Evolutionary conservation across 768 basidiomycete species (phyloP).

Genomic region (Gymnopilus junonius): DNA sequence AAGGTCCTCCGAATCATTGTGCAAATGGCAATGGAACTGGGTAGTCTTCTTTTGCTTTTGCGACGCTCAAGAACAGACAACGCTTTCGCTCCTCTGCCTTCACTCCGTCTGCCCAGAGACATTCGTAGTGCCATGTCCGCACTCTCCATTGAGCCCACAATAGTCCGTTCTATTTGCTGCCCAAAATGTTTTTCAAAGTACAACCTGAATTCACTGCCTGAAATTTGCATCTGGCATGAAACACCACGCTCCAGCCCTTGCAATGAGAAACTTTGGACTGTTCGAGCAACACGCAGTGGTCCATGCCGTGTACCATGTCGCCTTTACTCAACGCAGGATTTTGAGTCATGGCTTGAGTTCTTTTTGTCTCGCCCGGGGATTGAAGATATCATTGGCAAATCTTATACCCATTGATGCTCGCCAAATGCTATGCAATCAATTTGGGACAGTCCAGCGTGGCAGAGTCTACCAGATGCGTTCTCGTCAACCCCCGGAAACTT

Average conservation of each 20-base stretch:
- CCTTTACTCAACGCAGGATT: conserved; percentile 21
- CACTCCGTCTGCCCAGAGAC: conserved; percentile 16
- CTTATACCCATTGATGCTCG: conserved; percentile 17
- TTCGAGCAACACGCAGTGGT: conserved; percentile 6
- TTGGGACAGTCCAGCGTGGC: conserved; percentile 29
- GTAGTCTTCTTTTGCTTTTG: not conserved
- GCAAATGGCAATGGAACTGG: conserved; percentile 9
- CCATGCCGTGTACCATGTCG: conserved; percentile 10
- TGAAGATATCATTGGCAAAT: conserved; percentile 25
- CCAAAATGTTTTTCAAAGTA: conserved; percentile 20
- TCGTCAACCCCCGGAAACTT: conserved; percentile 21
- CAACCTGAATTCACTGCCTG: conserved; percentile 1
- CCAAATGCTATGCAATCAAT: conserved; percentile 16
- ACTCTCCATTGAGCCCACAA: conserved; percentile 18
- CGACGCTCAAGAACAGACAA: too few relatives aligned
- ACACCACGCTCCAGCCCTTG: conserved; percentile 16
- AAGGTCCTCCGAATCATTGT: conserved; percentile 3
- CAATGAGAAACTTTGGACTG: conserved; percentile 11
- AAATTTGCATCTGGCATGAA: conserved; percentile 9
- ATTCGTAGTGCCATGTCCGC: conserved; percentile 14
- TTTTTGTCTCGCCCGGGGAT: conserved; percentile 25
- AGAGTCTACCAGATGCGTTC: conserved; percentile 20
- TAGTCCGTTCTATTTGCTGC: conserved; percentile 20
- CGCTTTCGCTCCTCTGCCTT: too few relatives aligned
- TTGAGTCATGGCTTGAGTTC: conserved; percentile 24